Base-by-base conservation (phyloP, 2,329 filamentous ascomycete genomes). In the Orbilia oligospora region DNA sequence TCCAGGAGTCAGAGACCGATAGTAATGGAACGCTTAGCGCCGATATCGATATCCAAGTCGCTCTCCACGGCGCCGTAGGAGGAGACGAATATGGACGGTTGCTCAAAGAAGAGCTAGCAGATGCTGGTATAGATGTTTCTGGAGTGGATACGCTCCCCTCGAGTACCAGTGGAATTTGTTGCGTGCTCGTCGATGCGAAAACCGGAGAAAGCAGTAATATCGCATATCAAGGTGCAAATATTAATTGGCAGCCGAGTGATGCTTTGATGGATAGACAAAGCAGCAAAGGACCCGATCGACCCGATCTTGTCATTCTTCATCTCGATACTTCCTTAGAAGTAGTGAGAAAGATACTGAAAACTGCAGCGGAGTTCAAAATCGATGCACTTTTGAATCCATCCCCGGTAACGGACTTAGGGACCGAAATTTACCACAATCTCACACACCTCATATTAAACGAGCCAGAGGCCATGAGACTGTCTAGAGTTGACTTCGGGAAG, bases 361-460 rank as follows among this genome's bases (percentile, higher is more conserved):
- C 16, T 56, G n/a, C 51, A 20, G 14, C 24, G 20, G 3, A 53
- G 6, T 10, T 20, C 20, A 20, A 24, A 4, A 24, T 53, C 18
- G 30, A 56, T 56, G 33, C 30, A 24, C 22, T 56, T 3, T 33
- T 56, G 20, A 56, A 56, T 20, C 51, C 51, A 33, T 56, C 51
- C 18, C 24, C 22, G 27, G 16, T n/a, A 56, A n/a, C 14, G 3
- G 3, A 56, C 10, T 36, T 56, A 10, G 22, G 9, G 4, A 3
- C 51, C 3, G 20, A 30, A 30, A 56, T 56, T 14, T 56, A 56
- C 51, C 3, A 56, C 3, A 56, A 30, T 33, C 14, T 56, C 24
- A 56, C 24, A 12, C 51, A 56, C n/a, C 51, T 56, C 14, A 56
- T 56, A 56, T 33, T 56, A 20, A 56, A 56, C 30, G 51, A 56